Evolutionary conservation across 23 red algal species (phyloP).

Genomic region (Chondrus crispus): DNA sequence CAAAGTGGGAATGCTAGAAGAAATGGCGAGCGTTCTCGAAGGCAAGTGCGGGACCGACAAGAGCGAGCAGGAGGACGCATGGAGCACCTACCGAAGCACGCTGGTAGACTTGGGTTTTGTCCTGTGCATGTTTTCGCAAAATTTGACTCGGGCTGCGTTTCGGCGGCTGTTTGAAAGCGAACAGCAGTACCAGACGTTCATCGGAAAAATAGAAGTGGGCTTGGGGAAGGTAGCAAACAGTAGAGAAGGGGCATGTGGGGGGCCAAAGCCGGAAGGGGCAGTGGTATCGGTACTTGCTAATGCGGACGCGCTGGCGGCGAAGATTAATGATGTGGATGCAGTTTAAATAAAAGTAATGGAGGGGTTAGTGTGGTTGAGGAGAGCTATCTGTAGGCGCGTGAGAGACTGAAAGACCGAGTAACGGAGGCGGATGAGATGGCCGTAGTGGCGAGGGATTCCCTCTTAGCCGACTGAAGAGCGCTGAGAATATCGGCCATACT

Average conservation of each 20-base stretch:
- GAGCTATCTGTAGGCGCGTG: conserved; percentile 14
- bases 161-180: not conserved
- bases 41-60: not conserved
- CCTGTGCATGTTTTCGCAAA: not conserved
- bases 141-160: not conserved
- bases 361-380: not conserved
- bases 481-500: conserved; percentile 86
- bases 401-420: conserved; percentile 36
- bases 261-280: conserved; percentile 10
- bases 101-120: conserved; percentile 8
- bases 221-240: not conserved
- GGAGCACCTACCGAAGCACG: not conserved
- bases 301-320: conserved; percentile 17
- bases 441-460: conserved; percentile 19
- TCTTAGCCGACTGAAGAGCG: conserved; percentile 68
- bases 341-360: not conserved
- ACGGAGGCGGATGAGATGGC: not conserved
- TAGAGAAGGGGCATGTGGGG: conserved; percentile 1
- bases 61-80: not conserved
- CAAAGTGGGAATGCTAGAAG: not conserved
- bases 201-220: not conserved
- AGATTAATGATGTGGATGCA: conserved; percentile 26
- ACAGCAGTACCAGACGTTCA: not conserved
- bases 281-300: conserved; percentile 27
- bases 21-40: not conserved